These are phyloP conservation scores for Mortierella sp. DNA, from an alignment of 371 early-diverging fungal species.

Conservation along the genomic window DNA sequence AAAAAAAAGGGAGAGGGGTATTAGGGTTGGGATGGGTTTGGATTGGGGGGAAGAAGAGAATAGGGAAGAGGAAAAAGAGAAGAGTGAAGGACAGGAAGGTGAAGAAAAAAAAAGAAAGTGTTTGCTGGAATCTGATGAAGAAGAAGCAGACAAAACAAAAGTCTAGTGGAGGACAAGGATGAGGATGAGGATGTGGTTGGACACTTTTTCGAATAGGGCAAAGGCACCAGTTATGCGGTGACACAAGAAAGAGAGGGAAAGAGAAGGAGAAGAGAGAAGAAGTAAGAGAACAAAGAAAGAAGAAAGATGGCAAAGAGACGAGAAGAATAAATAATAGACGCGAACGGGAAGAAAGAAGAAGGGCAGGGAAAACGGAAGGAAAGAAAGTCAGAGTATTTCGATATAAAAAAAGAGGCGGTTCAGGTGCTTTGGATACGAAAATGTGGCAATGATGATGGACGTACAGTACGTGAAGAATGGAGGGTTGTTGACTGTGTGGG, in stretches of 20 bases:
- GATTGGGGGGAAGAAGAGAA: not conserved
- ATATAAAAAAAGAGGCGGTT: not conserved
- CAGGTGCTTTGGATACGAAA: not conserved
- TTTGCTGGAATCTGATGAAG: not conserved
- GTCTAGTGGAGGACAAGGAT: not conserved
- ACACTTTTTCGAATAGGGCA: not conserved
- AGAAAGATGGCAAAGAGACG: not conserved
- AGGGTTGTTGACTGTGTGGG: too few relatives aligned
- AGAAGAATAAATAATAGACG: not conserved
- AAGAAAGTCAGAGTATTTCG: not conserved
- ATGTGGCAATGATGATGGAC: slow-evolving; percentile 7
- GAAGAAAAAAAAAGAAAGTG: not conserved
- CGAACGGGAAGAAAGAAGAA: slow-evolving; percentile 6
- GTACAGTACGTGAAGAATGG: not conserved
- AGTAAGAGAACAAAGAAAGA: not conserved
- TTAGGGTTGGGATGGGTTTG: not conserved
- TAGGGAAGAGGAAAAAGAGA: not conserved
- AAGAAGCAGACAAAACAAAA: not conserved
- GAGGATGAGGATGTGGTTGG: not conserved
- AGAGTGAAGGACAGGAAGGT: not conserved
- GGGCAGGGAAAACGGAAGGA: not conserved
- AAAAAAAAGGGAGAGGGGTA: not conserved
- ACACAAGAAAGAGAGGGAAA: not conserved
- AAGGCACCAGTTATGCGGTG: not conserved
- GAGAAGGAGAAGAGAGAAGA: not conserved